Conservation (phyloP, 768 basidiomycete species). For the Calocybe indica region DNA sequence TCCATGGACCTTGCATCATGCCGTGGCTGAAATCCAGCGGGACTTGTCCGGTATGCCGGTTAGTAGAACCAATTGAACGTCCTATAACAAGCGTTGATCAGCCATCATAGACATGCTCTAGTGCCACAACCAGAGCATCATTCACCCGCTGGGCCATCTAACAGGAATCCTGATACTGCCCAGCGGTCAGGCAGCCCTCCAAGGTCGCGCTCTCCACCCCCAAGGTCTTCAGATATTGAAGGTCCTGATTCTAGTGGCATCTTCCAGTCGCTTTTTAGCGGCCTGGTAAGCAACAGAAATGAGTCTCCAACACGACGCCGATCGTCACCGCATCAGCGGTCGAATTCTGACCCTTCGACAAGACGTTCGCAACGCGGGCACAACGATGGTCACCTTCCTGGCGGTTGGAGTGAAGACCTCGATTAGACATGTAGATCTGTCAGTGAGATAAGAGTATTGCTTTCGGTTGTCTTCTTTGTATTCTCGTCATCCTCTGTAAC, state of each 20-base stretch:
- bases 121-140: conserved; percentile 59
- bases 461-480: conserved; percentile 6
- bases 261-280: conserved; percentile 28
- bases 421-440: conserved; percentile 19
- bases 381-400: conserved; percentile 29
- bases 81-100: background rate
- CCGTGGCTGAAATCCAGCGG: conserved; percentile 93
- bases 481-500: background rate
- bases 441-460: background rate
- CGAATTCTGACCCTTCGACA: conserved; percentile 24
- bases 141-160: conserved; percentile 12
- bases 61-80: conserved; percentile 12
- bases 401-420: conserved; percentile 38
- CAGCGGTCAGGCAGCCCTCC: conserved; percentile 4
- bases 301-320: conserved; percentile 4
- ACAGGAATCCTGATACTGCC: background rate
- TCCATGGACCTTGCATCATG: conserved; percentile 83
- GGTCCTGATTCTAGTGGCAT: conserved; percentile 16
- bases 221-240: conserved; percentile 12
- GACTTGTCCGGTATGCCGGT: conserved; percentile 97
- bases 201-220: conserved; percentile 2
- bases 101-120: conserved; percentile 47
- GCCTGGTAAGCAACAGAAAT: conserved; percentile 15
- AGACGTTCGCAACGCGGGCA: conserved; percentile 11
- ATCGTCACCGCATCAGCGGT: conserved; percentile 17